Conservation (phyloP, 1,284 basidiomycete genomes). For the Ustilago sp. region DNA sequence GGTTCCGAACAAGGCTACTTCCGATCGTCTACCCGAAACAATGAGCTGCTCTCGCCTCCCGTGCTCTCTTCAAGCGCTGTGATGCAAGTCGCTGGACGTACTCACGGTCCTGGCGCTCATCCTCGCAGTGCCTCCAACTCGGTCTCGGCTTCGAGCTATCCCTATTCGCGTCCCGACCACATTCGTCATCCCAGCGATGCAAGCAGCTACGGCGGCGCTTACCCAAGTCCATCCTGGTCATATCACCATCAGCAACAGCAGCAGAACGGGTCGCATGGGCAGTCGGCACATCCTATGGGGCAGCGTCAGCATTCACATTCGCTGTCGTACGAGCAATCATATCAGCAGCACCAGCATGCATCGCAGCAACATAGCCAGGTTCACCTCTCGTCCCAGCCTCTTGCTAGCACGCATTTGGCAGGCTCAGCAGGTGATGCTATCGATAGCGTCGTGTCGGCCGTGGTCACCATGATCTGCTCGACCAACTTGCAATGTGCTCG, state of each 20-base stretch:
- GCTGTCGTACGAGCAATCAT: slow-evolving; percentile 31
- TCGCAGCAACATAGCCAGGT: slow-evolving; percentile 7
- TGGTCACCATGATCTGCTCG: slow-evolving; percentile 57
- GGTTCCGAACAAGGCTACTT: slow-evolving; percentile 41
- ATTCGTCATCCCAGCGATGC: slow-evolving; percentile 25
- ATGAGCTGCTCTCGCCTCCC: slow-evolving; percentile 37
- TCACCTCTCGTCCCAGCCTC: slow-evolving; percentile 11
- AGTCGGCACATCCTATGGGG: slow-evolving; percentile 10
- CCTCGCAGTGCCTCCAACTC: slow-evolving; percentile 47
- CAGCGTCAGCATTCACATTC: slow-evolving; percentile 31
- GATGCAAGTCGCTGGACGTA: slow-evolving; percentile 33
- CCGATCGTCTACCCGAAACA: slow-evolving; percentile 32
- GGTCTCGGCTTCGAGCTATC: slow-evolving; percentile 53
- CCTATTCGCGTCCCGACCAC: slow-evolving; percentile 48
- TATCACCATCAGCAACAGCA: slow-evolving; percentile 14
- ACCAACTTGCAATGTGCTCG: slow-evolving; percentile 56
- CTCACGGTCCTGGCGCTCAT: slow-evolving; percentile 30
- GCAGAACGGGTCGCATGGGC: slow-evolving; percentile 15
- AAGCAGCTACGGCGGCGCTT: slow-evolving; percentile 9
- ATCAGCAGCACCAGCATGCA: slow-evolving; percentile 12
- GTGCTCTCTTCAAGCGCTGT: slow-evolving; percentile 28
- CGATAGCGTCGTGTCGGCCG: slow-evolving; percentile 32
- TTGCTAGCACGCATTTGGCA: not conserved
- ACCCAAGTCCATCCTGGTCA: slow-evolving; percentile 17
- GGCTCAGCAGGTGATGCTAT: slow-evolving; percentile 11